Conservation (phyloP, 73 alveolate species). For the Breviolum minutum region DNA sequence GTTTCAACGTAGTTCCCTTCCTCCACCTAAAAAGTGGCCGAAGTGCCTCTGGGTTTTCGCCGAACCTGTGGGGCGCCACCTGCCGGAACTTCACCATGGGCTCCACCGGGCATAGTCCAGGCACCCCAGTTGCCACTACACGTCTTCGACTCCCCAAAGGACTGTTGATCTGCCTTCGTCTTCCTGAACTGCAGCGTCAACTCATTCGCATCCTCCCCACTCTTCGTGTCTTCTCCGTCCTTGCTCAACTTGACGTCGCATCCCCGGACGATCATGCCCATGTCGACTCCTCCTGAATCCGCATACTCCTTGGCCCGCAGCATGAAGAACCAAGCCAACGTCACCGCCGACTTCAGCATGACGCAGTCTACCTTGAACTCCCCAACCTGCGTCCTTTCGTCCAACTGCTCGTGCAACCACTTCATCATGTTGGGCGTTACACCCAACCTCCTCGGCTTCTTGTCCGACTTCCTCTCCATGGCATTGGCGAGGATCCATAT, state of each 20-base stretch:
- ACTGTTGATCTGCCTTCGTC: constrained; percentile 1
- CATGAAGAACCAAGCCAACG: not conserved
- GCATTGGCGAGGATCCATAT: constrained; percentile 4
- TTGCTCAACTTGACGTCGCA: not conserved
- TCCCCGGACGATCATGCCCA: not conserved
- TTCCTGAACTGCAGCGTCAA: not conserved
- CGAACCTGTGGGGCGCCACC: not conserved
- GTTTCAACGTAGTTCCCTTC: not conserved
- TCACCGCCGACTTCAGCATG: not conserved
- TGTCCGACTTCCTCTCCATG: not conserved
- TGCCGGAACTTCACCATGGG: not conserved
- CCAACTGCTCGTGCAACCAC: not conserved
- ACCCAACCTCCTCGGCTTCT: not conserved
- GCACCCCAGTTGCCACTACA: not conserved
- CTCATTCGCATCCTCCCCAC: not conserved
- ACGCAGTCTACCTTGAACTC: not conserved
- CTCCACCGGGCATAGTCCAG: not conserved
- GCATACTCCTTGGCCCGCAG: not conserved
- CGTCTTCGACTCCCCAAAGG: not conserved
- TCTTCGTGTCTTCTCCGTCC: not conserved
- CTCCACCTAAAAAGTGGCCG: not conserved
- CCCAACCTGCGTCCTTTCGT: not conserved
- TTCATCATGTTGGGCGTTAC: not conserved
- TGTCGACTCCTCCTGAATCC: not conserved
- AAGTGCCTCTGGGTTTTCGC: not conserved